A percentile compares a stretch with the other conserved stretches of the same genome.
Conservation (phyloP, 305 asterid species). For the Rubia tinctorum region DNA sequence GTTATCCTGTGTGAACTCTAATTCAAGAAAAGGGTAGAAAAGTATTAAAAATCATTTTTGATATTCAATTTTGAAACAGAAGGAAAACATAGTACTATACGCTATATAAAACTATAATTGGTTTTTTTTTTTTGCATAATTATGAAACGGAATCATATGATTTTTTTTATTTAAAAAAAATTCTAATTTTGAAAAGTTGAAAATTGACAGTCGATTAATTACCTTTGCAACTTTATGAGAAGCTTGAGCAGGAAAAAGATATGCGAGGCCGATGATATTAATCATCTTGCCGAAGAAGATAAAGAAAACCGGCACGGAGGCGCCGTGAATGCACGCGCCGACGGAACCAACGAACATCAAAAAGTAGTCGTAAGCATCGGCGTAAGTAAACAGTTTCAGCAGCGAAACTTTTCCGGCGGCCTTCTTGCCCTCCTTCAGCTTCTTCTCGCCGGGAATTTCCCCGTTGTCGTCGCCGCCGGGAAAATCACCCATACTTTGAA, state of each 20-base stretch:
- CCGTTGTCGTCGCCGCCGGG: background rate
- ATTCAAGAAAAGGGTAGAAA: background rate
- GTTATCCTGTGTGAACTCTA: background rate
- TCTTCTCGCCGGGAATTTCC: constrained; percentile 3
- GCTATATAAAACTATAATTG: too few relatives aligned
- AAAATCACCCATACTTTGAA: constrained; percentile 12
- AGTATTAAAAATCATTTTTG: too few relatives aligned
- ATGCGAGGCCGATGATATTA: constrained; percentile 78
- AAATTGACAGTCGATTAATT: background rate
- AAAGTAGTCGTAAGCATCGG: constrained; percentile 68
- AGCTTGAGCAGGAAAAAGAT: constrained; percentile 77
- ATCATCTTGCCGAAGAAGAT: constrained; percentile 90
- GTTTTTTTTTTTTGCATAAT: too few relatives aligned
- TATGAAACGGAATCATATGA: too few relatives aligned
- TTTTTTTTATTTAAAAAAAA: too few relatives aligned
- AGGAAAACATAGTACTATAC: too few relatives aligned
- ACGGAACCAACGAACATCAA: constrained; percentile 71
- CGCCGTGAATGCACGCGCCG: constrained; percentile 92
- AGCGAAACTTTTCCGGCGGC: constrained; percentile 33
- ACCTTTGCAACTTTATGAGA: constrained; percentile 83
- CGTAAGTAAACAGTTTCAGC: constrained; percentile 60
- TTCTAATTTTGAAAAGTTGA: background rate
- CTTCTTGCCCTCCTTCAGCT: constrained; percentile 19
- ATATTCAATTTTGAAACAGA: too few relatives aligned
- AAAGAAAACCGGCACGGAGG: constrained; percentile 95